These are phyloP conservation scores for Mycena floridula DNA, from an alignment of 768 basidiomycete genomes.

Conservation along the genomic window DNA sequence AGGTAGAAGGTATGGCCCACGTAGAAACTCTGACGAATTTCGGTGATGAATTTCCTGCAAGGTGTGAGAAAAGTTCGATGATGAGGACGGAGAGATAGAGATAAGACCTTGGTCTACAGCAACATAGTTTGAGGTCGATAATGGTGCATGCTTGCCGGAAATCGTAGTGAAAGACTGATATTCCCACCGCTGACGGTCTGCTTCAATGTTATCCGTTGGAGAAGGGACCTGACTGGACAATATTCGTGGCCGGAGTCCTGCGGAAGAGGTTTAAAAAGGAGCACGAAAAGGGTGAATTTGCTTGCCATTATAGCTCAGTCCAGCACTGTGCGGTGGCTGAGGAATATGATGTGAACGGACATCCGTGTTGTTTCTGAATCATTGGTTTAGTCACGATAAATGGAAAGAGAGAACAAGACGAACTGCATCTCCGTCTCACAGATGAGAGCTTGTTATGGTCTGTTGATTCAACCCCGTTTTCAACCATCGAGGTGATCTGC, in stretches of 20 bases:
- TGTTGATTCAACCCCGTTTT: no score
- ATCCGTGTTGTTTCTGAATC: no score
- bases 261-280: slow-evolving; percentile 3
- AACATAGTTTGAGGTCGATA: slow-evolving; percentile 81
- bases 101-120: slow-evolving; percentile 81
- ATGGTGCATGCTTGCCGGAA: slow-evolving; percentile 59
- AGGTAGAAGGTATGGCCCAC: slow-evolving; percentile 80
- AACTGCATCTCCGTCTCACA: no score
- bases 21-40: slow-evolving; percentile 86
- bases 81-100: neutral
- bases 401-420: no score
- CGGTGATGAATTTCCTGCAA: slow-evolving; percentile 79
- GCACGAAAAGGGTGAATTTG: neutral
- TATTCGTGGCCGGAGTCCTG: slow-evolving; percentile 77
- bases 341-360: slow-evolving; percentile 48
- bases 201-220: slow-evolving; percentile 70
- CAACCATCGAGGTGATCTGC: no score
- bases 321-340: slow-evolving; percentile 66
- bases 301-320: slow-evolving; percentile 43
- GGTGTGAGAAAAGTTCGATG: neutral
- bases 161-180: slow-evolving; percentile 57
- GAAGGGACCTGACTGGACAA: slow-evolving; percentile 92
- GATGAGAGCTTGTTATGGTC: no score
- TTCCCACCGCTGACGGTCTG: slow-evolving; percentile 77
- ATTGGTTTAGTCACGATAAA: no score